Evolutionary conservation across 768 basidiomycete genomes (phyloP).

Genomic region (Sistotremastrum suecicum): DNA sequence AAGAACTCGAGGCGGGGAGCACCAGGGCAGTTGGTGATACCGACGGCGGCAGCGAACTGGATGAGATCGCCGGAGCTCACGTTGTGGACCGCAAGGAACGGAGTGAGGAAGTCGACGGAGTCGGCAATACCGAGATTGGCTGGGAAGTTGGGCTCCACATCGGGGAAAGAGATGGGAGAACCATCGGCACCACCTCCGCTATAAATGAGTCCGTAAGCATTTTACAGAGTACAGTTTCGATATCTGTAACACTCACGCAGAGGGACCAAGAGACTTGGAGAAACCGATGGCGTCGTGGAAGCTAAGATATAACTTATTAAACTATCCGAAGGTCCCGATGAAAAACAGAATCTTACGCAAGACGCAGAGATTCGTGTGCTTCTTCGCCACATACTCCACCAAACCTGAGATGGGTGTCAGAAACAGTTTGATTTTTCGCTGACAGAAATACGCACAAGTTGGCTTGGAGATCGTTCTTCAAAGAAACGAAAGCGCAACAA

Average conservation of each 20-base stretch:
- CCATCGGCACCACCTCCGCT: constrained; percentile 7
- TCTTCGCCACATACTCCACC: constrained; percentile 4
- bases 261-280: not conserved
- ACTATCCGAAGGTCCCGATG: constrained; percentile 4
- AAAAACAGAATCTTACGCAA: not conserved
- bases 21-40: constrained; percentile 5
- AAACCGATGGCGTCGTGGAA: constrained; percentile 4
- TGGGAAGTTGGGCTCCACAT: constrained; percentile 6
- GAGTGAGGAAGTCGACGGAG: constrained; percentile 3
- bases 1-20: constrained; percentile 3
- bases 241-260: not conserved
- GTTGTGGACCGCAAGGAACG: constrained; percentile 2
- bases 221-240: no score
- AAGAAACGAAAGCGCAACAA: constrained; percentile 5
- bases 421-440: not conserved
- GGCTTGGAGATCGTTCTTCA: constrained; percentile 3
- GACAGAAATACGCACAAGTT: constrained; percentile 1
- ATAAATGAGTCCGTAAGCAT: constrained; percentile 3
- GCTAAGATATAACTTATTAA: not conserved
- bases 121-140: constrained; percentile 6
- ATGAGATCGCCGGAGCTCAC: constrained; percentile 5
- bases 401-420: not conserved
- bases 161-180: constrained; percentile 5
- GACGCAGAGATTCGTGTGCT: constrained; percentile 3
- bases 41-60: constrained; percentile 5